Conservation (phyloP, 129 eudicot genomes). For the Dittrichia graveolens region DNA sequence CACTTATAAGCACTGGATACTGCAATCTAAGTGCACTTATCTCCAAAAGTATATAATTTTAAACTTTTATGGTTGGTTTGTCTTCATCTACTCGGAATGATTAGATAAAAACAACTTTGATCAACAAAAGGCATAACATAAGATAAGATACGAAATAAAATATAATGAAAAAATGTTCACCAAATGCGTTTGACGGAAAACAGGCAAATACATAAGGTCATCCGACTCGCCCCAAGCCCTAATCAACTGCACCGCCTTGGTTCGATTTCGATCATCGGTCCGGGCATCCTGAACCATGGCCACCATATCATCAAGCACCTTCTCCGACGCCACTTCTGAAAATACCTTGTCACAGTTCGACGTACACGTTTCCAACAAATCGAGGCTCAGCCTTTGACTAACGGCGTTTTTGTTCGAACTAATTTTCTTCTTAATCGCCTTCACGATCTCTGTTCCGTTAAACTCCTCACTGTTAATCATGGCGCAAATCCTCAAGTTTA, state of each 20-base stretch:
- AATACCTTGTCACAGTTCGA: slow-evolving; percentile 94
- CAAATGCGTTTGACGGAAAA: slow-evolving; percentile 83
- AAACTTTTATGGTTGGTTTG: background rate
- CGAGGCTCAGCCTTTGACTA: slow-evolving; percentile 58
- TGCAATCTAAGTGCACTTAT: too few relatives aligned
- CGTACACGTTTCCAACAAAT: slow-evolving; percentile 73
- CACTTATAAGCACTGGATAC: too few relatives aligned
- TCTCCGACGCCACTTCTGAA: slow-evolving; percentile 92
- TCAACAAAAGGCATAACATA: slow-evolving; percentile 14
- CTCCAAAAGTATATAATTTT: background rate
- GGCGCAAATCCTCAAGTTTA: slow-evolving; percentile 78
- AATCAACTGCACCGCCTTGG: slow-evolving; percentile 66
- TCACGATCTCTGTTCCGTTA: slow-evolving; percentile 81
- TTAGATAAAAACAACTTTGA: background rate
- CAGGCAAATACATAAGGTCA: slow-evolving; percentile 85
- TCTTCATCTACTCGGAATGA: slow-evolving; percentile 15
- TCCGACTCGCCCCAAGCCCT: slow-evolving; percentile 90
- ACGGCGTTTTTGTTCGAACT: slow-evolving; percentile 27
- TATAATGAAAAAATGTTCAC: slow-evolving; percentile 33
- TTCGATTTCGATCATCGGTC: slow-evolving; percentile 49
- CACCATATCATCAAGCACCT: slow-evolving; percentile 89
- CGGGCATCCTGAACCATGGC: slow-evolving; percentile 57
- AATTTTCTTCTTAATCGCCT: slow-evolving; percentile 73
- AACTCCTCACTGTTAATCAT: slow-evolving; percentile 62
- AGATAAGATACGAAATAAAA: slow-evolving; percentile 11